A percentile compares a stretch with the other conserved stretches of the same genome.
phyloP scores from a whole-genome alignment of 805 yeast species.

The Babjeviella inositovora region DNA sequence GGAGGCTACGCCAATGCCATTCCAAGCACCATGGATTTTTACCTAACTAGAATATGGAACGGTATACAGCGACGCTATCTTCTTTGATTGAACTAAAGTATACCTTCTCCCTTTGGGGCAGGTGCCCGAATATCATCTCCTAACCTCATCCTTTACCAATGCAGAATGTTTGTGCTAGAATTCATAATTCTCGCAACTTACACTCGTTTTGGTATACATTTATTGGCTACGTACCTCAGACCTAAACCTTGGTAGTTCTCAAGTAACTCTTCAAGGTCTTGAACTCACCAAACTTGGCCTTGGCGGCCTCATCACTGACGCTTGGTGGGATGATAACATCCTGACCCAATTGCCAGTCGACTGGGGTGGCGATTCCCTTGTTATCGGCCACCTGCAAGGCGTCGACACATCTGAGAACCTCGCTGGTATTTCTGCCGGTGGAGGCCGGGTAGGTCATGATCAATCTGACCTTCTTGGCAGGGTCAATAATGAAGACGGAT shows the following conservation, averaged over 20 bases:
- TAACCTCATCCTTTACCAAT: no score
- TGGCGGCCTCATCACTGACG: slow-evolving; percentile 64
- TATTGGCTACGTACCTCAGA: no score
- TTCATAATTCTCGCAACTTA: no score
- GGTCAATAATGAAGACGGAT: slow-evolving; percentile 86
- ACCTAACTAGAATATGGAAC: no score
- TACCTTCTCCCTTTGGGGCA: no score
- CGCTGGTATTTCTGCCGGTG: slow-evolving; percentile 87
- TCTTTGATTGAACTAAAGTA: no score
- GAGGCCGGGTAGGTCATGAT: slow-evolving; percentile 86
- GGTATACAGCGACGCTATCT: no score
- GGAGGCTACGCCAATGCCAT: no score
- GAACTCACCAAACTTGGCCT: slow-evolving; percentile 75
- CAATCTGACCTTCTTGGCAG: slow-evolving; percentile 75
- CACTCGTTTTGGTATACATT: no score
- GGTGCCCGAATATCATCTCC: no score
- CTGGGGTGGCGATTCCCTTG: slow-evolving; percentile 78
- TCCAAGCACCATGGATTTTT: no score
- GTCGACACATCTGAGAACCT: slow-evolving; percentile 81
- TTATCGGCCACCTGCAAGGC: slow-evolving; percentile 77
- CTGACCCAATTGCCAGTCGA: slow-evolving; percentile 79
- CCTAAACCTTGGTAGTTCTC: slow-evolving; percentile 42
- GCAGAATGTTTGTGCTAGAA: no score
- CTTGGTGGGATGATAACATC: slow-evolving; percentile 89
- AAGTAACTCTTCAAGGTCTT: slow-evolving; percentile 82